These are phyloP conservation scores for Ambrosia artemisiifolia DNA, from an alignment of 129 eudicot species.

Conservation along the genomic window DNA sequence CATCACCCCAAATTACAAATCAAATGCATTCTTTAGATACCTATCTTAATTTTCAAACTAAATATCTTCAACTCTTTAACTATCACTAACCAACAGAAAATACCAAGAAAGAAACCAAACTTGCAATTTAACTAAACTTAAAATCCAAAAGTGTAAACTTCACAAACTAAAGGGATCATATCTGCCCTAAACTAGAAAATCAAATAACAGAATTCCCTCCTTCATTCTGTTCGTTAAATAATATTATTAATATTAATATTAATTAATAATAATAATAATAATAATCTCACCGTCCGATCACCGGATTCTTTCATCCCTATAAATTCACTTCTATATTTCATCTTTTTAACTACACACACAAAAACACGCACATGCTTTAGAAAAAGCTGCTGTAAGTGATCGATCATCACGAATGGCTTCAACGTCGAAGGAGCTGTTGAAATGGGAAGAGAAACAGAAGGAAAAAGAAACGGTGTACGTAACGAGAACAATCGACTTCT, in stretches of 20 bases:
- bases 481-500: conserved; percentile 70
- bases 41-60: background rate
- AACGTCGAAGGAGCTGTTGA: conserved; percentile 30
- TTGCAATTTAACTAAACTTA: background rate
- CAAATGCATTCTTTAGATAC: background rate
- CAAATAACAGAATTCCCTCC: conserved; percentile 14
- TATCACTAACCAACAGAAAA: background rate
- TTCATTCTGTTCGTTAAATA: conserved; percentile 1
- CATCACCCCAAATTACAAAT: no score
- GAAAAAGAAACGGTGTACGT: conserved; percentile 46
- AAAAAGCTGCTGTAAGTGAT: conserved; percentile 2
- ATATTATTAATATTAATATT: background rate
- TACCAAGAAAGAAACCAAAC: background rate
- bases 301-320: conserved; percentile 10
- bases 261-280: background rate
- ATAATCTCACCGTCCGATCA: conserved; percentile 21
- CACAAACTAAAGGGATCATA: background rate
- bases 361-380: conserved; percentile 7
- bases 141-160: background rate
- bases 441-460: conserved; percentile 9
- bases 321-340: background rate
- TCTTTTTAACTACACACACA: background rate
- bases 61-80: background rate
- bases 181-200: background rate
- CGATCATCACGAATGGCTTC: conserved; percentile 36